A percentile compares a stretch with the other conserved stretches of the same genome.
phyloP scores from a whole-genome alignment of 164 flowering plant species.

The Sextonia rubra region DNA sequence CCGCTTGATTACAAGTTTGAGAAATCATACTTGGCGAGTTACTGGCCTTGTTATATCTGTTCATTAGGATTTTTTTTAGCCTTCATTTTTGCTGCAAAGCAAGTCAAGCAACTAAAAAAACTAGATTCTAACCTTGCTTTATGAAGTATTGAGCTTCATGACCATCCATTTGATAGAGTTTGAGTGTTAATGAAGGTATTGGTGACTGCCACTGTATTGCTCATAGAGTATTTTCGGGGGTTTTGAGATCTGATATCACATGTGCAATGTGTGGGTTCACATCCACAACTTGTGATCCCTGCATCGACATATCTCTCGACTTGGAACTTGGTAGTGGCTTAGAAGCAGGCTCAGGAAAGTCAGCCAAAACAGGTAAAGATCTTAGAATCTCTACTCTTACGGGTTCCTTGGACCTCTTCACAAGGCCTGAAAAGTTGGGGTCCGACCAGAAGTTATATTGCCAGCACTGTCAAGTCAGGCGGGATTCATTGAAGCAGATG shows the following conservation, averaged over 20 bases:
- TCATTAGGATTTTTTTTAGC: neutral
- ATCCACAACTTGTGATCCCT: slow-evolving; percentile 64
- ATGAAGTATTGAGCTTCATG: neutral
- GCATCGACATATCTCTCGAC: slow-evolving; percentile 60
- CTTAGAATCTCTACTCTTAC: slow-evolving; percentile 44
- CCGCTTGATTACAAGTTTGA: neutral
- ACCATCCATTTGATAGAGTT: neutral
- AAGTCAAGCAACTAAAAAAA: neutral
- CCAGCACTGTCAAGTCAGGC: slow-evolving; percentile 47
- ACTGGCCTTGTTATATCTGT: neutral
- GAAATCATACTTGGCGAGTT: neutral
- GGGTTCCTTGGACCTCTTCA: slow-evolving; percentile 66
- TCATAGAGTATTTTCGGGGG: slow-evolving; percentile 57
- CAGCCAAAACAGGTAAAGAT: slow-evolving; percentile 23
- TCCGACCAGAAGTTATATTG: slow-evolving; percentile 69
- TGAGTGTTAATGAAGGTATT: slow-evolving; percentile 26
- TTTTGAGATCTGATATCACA: slow-evolving; percentile 62
- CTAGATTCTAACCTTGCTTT: neutral
- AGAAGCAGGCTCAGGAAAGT: slow-evolving; percentile 18
- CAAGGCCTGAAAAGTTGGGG: slow-evolving; percentile 64
- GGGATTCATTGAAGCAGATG: slow-evolving; percentile 58
- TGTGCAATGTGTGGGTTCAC: slow-evolving; percentile 63
- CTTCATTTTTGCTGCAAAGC: neutral
- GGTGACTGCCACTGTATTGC: slow-evolving; percentile 61
- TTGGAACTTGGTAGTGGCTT: slow-evolving; percentile 24